These are phyloP conservation scores for Quercus gilva DNA, from an alignment of 306 rosid genomes.

Conservation along the genomic window DNA sequence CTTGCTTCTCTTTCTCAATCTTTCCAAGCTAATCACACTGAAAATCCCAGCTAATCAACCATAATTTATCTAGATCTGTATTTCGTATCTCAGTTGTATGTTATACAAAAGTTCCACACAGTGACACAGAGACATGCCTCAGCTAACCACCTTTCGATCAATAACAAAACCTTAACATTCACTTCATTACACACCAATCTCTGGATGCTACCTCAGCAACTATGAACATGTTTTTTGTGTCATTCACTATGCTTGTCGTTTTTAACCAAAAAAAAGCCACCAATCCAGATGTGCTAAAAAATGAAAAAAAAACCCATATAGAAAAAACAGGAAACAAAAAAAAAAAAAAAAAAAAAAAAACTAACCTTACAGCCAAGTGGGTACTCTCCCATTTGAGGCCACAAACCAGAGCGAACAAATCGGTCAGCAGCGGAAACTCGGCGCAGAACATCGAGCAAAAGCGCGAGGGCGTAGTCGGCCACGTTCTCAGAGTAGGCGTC, in stretches of 20 bases:
- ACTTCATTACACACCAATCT: too few species aligned
- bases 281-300: not conserved
- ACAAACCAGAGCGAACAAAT: conserved; percentile 7
- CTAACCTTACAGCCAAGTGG: conserved; percentile 15
- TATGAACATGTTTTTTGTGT: too few species aligned
- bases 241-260: too few species aligned
- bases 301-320: not conserved
- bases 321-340: too few species aligned
- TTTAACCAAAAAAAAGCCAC: too few species aligned
- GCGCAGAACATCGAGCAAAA: conserved; percentile 14
- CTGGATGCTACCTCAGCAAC: too few species aligned
- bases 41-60: not conserved
- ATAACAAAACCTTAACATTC: not conserved
- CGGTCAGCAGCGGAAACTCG: conserved; percentile 9
- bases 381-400: conserved; percentile 15
- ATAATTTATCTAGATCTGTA: not conserved
- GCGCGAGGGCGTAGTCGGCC: conserved; percentile 20
- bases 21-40: not conserved
- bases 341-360: not conserved
- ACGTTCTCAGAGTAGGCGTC: conserved; percentile 5
- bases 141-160: not conserved
- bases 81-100: not conserved
- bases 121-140: not conserved
- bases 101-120: not conserved
- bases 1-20: not conserved